Percentiles rank a stretch among this genome's conserved stretches.
These are phyloP conservation scores for Metarhizium guizhouense DNA, from an alignment of 2,329 filamentous ascomycete species.

Conservation along the genomic window DNA sequence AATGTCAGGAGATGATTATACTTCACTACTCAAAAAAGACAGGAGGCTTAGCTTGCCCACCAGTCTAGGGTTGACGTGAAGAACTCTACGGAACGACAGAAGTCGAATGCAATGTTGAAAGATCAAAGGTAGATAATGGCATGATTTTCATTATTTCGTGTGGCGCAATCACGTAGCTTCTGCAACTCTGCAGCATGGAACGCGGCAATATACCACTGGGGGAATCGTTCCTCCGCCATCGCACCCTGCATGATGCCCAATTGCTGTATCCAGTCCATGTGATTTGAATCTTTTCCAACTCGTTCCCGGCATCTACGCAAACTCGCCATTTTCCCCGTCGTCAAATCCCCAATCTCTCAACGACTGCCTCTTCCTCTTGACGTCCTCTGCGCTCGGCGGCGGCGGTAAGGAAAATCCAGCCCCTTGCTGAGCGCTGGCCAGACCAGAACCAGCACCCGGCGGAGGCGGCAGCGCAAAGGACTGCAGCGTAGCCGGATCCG, in stretches of 20 bases:
- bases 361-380: conserved; percentile 50
- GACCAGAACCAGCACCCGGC: conserved; percentile 28
- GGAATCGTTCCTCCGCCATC: background rate
- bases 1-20: background rate
- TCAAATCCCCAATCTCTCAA: conserved; percentile 69
- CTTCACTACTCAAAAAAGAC: background rate
- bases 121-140: no score
- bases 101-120: no score
- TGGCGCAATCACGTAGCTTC: background rate
- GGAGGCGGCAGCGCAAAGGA: conserved; percentile 71
- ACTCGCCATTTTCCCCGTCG: conserved; percentile 83
- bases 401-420: conserved; percentile 50
- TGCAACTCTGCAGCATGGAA: no score
- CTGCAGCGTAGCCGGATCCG: conserved; percentile 26
- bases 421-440: conserved; percentile 21
- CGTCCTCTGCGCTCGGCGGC: conserved; percentile 53
- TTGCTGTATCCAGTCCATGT: conserved; percentile 3
- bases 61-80: background rate
- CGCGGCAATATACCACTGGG: background rate
- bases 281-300: background rate
- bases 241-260: background rate
- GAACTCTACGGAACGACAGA: background rate
- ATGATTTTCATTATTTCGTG: background rate
- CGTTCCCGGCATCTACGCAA: conserved; percentile 35
- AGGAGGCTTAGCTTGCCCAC: background rate